These are phyloP conservation scores for Elsinoe fawcettii DNA, from an alignment of 2,329 filamentous ascomycete genomes.

Conservation along the genomic window DNA sequence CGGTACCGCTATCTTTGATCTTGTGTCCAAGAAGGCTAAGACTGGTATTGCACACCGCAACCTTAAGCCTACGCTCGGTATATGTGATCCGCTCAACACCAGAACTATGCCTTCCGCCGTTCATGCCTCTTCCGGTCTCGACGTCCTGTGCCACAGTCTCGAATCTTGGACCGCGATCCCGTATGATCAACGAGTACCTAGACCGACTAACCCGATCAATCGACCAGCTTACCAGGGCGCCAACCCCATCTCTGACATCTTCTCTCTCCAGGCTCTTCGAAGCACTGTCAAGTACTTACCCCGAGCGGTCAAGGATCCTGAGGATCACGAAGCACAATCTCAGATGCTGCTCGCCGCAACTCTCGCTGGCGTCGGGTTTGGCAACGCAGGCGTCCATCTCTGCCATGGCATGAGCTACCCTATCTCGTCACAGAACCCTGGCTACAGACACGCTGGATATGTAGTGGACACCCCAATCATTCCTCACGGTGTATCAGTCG, in stretches of 20 bases:
- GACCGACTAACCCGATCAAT: conserved; percentile 81
- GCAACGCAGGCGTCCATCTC: conserved; percentile 91
- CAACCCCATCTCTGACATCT: conserved; percentile 96
- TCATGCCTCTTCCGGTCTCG: conserved; percentile 82
- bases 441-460: conserved; percentile 86
- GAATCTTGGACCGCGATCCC: conserved; percentile 98
- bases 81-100: conserved; percentile 81
- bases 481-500: conserved; percentile 91
- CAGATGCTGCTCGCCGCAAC: conserved; percentile 95
- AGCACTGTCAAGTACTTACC: conserved; percentile 89
- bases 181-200: conserved; percentile 73
- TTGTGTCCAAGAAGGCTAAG: conserved; percentile 82
- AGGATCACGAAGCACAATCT: conserved; percentile 84
- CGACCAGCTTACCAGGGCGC: conserved; percentile 93
- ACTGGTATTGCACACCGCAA: conserved; percentile 94
- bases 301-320: conserved; percentile 74
- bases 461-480: conserved; percentile 69
- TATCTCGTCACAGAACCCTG: conserved; percentile 88
- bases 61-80: conserved; percentile 88
- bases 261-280: conserved; percentile 77
- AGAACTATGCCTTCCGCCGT: conserved; percentile 92
- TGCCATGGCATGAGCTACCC: conserved; percentile 95
- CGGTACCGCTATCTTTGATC: conserved; percentile 94
- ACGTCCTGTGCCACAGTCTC: conserved; percentile 89
- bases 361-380: conserved; percentile 89